Evolutionary conservation across 192 early-diverging fungal species (phyloP), one percentile per base, ranked within the genome.

Genomic region (Chytriomyces hyalinus): DNA sequence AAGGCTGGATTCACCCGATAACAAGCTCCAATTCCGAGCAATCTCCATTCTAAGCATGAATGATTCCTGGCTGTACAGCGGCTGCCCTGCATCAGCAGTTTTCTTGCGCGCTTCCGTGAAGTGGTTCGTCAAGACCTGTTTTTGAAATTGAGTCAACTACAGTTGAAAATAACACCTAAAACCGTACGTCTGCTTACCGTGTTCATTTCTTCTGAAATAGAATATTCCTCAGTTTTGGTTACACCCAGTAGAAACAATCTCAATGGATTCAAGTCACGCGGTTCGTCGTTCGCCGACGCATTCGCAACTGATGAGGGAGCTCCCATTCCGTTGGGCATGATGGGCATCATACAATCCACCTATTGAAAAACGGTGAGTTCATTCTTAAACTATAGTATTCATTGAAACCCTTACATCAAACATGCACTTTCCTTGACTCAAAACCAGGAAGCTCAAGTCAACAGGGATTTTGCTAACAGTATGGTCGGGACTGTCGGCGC

Each of bases 381-480:
- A 3, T 47, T 47, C 5, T 17, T 10, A 68, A 68, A 24, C n/a
- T 65, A 36, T 6, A 9, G 4, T 11, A n/a, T 20, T 53, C 28
- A 28, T 8, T 8, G 13, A n/a, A 20, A 20, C 15, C 48, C 80
- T 75, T 53, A 82, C 78, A 65, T 64, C 73, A 60, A 82, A 82
- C 77, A 82, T 70, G 60, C 78, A 82, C 61, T 75, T 79, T 49
- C 79, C 78, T 70, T 79, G 71, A 50, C 78, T 80, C 13, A 73
- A 36, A 66, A 73, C 65, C 45, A 73, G 43, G 11, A 74, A 22
- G 46, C 70, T 51, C 5, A 69, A 28, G 49, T 70, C 74, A 47
- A 81, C 61, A 62, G 69, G 66, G 26, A 83, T 26, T 22, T 80
- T 49, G 11, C 73, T 51, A n/a, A 45, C 44, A 49, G 78, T 73